These are phyloP conservation scores for Chalaropsis ovoidea DNA, from an alignment of 2,329 filamentous ascomycete genomes.

Conservation along the genomic window DNA sequence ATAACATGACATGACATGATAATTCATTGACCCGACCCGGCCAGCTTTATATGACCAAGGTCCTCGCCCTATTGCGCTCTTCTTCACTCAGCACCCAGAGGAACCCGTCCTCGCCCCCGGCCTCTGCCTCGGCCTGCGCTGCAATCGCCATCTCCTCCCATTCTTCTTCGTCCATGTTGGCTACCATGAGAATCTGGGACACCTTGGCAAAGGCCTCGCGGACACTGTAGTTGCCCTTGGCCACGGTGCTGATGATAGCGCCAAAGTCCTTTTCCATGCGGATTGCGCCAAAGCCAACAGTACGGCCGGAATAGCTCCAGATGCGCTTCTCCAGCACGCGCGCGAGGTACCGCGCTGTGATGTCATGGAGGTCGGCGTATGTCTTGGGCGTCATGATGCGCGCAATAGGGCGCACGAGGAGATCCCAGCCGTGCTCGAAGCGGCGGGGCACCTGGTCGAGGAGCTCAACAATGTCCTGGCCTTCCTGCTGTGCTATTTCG, in stretches of 20 bases:
- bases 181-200: constrained; percentile 70
- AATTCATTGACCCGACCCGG: not conserved
- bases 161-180: constrained; percentile 93
- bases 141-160: constrained; percentile 62
- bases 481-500: constrained; percentile 44
- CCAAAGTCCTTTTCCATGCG: constrained; percentile 75
- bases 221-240: constrained; percentile 63
- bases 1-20: constrained; percentile 9
- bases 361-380: constrained; percentile 64
- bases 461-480: constrained; percentile 39
- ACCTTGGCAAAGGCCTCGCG: constrained; percentile 68
- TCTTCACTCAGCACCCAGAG: constrained; percentile 62
- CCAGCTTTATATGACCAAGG: constrained; percentile 43
- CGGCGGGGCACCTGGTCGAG: constrained; percentile 63
- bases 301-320: constrained; percentile 65
- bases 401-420: constrained; percentile 71
- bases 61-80: constrained; percentile 62
- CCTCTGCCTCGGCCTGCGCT: constrained; percentile 8
- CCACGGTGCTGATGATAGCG: constrained; percentile 59
- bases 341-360: constrained; percentile 64
- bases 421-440: constrained; percentile 79
- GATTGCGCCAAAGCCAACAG: constrained; percentile 72
- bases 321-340: constrained; percentile 78
- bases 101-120: constrained; percentile 50
- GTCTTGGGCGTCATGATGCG: constrained; percentile 71